phyloP scores from a whole-genome alignment of 495 filamentous ascomycete genomes.

The Aspergillus sclerotioniger region DNA sequence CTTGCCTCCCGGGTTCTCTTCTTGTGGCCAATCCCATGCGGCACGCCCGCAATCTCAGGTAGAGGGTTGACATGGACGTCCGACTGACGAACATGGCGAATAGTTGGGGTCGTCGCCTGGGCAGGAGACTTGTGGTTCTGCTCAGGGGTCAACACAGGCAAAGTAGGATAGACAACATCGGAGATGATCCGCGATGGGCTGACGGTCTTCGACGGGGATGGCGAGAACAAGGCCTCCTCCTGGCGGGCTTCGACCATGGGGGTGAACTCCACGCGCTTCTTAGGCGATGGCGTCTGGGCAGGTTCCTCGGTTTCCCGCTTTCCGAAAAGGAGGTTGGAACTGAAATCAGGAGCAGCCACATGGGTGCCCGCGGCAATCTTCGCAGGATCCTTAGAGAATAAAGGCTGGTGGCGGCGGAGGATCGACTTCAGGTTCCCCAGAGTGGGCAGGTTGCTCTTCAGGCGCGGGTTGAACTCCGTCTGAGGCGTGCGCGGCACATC shows the following conservation, averaged over 20 bases:
- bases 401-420: conserved; percentile 57
- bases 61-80: conserved; percentile 15
- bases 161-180: conserved; percentile 43
- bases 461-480: conserved; percentile 46
- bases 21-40: conserved; percentile 72
- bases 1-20: conserved; percentile 56
- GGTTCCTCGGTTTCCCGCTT: conserved; percentile 24
- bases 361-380: conserved; percentile 64
- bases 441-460: conserved; percentile 43
- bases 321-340: conserved; percentile 41
- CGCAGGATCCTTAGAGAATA: conserved; percentile 58
- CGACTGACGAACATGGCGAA: conserved; percentile 41
- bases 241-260: conserved; percentile 47
- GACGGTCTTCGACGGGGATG: conserved; percentile 43
- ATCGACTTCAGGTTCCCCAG: conserved; percentile 57
- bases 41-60: conserved; percentile 44
- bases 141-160: conserved; percentile 42
- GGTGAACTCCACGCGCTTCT: conserved; percentile 63
- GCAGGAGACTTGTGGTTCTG: conserved; percentile 14
- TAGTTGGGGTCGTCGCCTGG: conserved; percentile 24
- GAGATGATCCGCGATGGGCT: conserved; percentile 24
- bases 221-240: conserved; percentile 37
- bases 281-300: conserved; percentile 44
- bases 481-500: conserved; percentile 43
- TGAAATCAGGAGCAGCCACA: conserved; percentile 46